A percentile compares a stretch with the other conserved stretches of the same genome.
These are phyloP conservation scores for Penicillium flavigenum DNA, from an alignment of 495 filamentous ascomycete species.

Conservation along the genomic window DNA sequence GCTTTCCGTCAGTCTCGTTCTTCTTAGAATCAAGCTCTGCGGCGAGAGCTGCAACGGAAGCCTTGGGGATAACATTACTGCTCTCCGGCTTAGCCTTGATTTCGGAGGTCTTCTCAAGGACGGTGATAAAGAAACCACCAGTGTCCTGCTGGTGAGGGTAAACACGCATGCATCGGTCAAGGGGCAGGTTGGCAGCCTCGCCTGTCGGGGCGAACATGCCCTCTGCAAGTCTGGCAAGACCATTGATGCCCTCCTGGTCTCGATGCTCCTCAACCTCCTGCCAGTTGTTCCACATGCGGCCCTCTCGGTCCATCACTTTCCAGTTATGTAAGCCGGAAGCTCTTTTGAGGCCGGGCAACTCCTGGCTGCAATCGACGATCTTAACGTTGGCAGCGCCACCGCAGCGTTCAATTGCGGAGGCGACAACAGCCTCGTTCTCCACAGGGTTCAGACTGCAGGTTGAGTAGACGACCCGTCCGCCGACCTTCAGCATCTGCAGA, in stretches of 20 bases:
- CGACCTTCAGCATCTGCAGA: constrained; percentile 93
- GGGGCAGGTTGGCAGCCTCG: constrained; percentile 59
- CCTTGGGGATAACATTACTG: constrained; percentile 55
- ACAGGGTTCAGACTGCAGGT: constrained; percentile 98
- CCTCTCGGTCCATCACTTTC: constrained; percentile 85
- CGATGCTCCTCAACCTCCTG: constrained; percentile 68
- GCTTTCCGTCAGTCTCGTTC: constrained; percentile 35
- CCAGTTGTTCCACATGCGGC: constrained; percentile 72
- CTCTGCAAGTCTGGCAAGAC: constrained; percentile 62
- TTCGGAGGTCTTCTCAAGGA: constrained; percentile 86
- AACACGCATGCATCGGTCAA: constrained; percentile 87
- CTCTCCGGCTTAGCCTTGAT: constrained; percentile 80
- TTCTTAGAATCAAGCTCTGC: constrained; percentile 53
- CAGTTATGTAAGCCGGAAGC: constrained; percentile 69
- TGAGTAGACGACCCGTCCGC: constrained; percentile 91
- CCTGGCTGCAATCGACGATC: constrained; percentile 76
- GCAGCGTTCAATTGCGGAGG: constrained; percentile 82
- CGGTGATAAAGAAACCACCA: constrained; percentile 94
- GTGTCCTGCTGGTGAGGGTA: constrained; percentile 96
- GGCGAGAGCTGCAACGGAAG: constrained; percentile 53
- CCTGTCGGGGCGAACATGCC: constrained; percentile 79
- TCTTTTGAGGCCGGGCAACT: constrained; percentile 74
- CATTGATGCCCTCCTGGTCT: constrained; percentile 54
- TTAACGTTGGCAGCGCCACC: constrained; percentile 79
- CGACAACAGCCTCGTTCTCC: constrained; percentile 94